phyloP scores from a whole-genome alignment of 2,329 filamentous ascomycete genomes.

The Arthrobotrys pseudoclavata region DNA sequence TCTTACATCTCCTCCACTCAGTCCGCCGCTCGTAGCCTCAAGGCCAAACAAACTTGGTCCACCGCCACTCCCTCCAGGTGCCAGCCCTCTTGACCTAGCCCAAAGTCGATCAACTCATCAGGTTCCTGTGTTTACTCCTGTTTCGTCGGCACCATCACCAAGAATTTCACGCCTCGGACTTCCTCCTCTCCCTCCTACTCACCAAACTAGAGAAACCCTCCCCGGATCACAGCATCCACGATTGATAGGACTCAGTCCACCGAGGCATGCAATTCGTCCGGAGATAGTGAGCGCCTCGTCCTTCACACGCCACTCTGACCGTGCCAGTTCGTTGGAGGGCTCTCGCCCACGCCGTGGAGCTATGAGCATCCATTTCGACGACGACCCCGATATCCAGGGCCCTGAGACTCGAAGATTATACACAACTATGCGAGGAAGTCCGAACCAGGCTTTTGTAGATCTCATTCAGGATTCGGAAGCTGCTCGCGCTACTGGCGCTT shows the following conservation, averaged over 20 bases:
- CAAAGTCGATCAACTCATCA: not conserved
- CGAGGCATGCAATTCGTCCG: not conserved
- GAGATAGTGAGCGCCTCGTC: not conserved
- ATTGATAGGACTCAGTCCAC: not conserved
- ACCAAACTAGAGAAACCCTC: not conserved
- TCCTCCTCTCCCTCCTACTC: not conserved
- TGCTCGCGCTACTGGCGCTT: not conserved
- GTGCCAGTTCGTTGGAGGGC: not conserved
- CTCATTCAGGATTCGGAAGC: not conserved
- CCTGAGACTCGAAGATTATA: not conserved
- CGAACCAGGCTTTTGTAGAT: not conserved
- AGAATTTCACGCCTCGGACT: not conserved
- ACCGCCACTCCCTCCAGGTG: not conserved
- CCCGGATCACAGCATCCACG: not conserved
- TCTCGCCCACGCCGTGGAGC: constrained; percentile 3
- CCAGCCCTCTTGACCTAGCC: not conserved
- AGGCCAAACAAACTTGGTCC: not conserved
- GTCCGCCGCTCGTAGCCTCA: not conserved
- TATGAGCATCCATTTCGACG: constrained; percentile 7
- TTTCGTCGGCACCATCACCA: not conserved
- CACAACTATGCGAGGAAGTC: not conserved
- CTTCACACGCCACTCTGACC: not conserved
- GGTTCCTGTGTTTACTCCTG: not conserved
- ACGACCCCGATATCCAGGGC: not conserved
- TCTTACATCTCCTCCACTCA: not conserved